These are phyloP conservation scores for Chaetomium globosum DNA, from an alignment of 2,329 filamentous ascomycete species.

Conservation along the genomic window DNA sequence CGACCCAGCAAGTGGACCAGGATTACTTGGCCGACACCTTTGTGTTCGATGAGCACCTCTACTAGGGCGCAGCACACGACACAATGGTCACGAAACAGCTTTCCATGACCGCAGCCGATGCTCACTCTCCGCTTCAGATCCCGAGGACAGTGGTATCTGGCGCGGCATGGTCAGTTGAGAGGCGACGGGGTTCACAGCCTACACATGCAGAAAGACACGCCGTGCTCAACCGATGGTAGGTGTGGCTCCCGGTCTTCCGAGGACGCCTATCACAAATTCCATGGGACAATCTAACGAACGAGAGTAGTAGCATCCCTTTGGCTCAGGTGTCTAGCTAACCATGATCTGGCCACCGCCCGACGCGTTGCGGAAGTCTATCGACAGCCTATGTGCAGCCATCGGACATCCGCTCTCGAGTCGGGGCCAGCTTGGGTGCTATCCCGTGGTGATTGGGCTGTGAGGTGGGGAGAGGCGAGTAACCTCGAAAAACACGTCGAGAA, in stretches of 20 bases:
- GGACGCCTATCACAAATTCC: too few relatives aligned
- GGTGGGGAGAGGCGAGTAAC: background rate
- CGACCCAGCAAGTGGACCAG: background rate
- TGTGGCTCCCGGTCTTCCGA: background rate
- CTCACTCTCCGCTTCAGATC: background rate
- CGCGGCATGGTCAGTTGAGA: background rate
- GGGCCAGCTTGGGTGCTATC: background rate
- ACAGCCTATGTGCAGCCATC: background rate
- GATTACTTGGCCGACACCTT: slow-evolving; percentile 17
- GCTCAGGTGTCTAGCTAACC: background rate
- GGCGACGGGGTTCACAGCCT: background rate
- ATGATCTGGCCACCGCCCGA: background rate
- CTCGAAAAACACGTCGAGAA: too few relatives aligned
- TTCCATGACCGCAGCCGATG: background rate
- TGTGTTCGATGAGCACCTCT: slow-evolving; percentile 2
- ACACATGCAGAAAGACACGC: background rate
- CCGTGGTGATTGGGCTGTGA: background rate
- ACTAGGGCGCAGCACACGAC: background rate
- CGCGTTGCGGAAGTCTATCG: background rate
- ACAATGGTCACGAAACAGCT: background rate
- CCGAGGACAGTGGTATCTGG: background rate
- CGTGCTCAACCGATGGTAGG: background rate
- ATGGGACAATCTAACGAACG: background rate
- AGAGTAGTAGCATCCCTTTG: background rate
- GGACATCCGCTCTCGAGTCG: background rate